Evolutionary conservation across 2,329 filamentous ascomycete genomes (phyloP).

Genomic region (Talaromyces sp.): DNA sequence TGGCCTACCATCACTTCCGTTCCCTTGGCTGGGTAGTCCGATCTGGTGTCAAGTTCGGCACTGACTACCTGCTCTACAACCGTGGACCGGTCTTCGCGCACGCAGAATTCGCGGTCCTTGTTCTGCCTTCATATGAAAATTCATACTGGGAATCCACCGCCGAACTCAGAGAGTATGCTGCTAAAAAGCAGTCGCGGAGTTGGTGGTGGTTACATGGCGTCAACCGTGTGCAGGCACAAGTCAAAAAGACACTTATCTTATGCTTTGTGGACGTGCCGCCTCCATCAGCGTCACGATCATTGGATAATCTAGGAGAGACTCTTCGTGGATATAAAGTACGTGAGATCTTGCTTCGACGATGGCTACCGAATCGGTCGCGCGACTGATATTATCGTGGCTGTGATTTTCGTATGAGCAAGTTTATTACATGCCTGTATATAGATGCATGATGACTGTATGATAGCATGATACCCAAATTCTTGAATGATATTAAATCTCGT

Average conservation of each 20-base stretch:
- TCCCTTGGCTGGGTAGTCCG: slow-evolving; percentile 93
- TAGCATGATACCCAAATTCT: slow-evolving; percentile 17
- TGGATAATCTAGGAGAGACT: slow-evolving; percentile 58
- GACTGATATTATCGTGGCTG: slow-evolving; percentile 42
- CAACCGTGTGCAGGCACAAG: slow-evolving; percentile 84
- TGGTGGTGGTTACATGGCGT: slow-evolving; percentile 70
- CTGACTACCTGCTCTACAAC: slow-evolving; percentile 91
- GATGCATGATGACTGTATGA: slow-evolving; percentile 16
- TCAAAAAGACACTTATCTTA: slow-evolving; percentile 83
- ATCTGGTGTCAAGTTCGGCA: slow-evolving; percentile 88
- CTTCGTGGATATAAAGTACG: slow-evolving; percentile 70
- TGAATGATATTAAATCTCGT: neutral
- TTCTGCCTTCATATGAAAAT: slow-evolving; percentile 78
- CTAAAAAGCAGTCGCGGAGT: slow-evolving; percentile 42
- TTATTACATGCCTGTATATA: neutral
- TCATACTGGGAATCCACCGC: slow-evolving; percentile 62
- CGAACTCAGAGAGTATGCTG: slow-evolving; percentile 50
- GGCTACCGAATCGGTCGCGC: slow-evolving; percentile 76
- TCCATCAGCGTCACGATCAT: slow-evolving; percentile 49
- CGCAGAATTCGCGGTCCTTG: slow-evolving; percentile 83
- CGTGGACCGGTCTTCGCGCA: slow-evolving; percentile 92
- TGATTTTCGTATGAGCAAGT: neutral
- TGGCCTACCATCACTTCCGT: slow-evolving; percentile 92
- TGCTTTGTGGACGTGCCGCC: slow-evolving; percentile 89
- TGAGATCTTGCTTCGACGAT: slow-evolving; percentile 77